Percentiles rank a stretch among this genome's conserved stretches.
These are phyloP conservation scores for Oryza glaberrima DNA, from an alignment of 176 grass and related monocot species.

Conservation along the genomic window DNA sequence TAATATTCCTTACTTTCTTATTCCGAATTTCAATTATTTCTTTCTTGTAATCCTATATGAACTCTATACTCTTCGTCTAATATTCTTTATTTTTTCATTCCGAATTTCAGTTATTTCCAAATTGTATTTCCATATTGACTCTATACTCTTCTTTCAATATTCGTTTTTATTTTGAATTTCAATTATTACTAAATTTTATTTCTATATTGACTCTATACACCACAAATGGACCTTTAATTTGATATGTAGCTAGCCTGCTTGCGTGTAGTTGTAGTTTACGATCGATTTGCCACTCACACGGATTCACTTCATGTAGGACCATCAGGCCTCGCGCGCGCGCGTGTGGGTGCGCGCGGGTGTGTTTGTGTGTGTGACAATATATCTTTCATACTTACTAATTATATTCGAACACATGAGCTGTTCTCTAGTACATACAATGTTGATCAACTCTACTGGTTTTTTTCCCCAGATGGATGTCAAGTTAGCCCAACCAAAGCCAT, in stretches of 20 bases:
- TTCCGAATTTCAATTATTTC: too few relatives aligned
- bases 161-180: too few relatives aligned
- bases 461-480: constrained; percentile 42
- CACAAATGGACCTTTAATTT: not conserved
- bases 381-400: not conserved
- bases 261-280: not conserved
- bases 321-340: not conserved
- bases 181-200: too few relatives aligned
- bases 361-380: not conserved
- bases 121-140: too few relatives aligned
- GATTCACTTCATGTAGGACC: not conserved
- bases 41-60: too few relatives aligned
- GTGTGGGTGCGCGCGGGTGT: too few relatives aligned
- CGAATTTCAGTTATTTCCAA: too few relatives aligned
- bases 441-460: not conserved
- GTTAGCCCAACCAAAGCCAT: constrained; percentile 21
- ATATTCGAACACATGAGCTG: not conserved
- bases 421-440: not conserved
- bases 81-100: too few relatives aligned
- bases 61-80: too few relatives aligned
- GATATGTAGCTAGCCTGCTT: not conserved
- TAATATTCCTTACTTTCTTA: too few relatives aligned
- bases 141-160: too few relatives aligned
- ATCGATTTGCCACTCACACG: not conserved
- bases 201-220: not conserved